Percentiles rank a stretch among this genome's conserved stretches.
Evolutionary conservation across 2,329 filamentous ascomycete genomes (phyloP).

Genomic region (Knufia petricola): DNA sequence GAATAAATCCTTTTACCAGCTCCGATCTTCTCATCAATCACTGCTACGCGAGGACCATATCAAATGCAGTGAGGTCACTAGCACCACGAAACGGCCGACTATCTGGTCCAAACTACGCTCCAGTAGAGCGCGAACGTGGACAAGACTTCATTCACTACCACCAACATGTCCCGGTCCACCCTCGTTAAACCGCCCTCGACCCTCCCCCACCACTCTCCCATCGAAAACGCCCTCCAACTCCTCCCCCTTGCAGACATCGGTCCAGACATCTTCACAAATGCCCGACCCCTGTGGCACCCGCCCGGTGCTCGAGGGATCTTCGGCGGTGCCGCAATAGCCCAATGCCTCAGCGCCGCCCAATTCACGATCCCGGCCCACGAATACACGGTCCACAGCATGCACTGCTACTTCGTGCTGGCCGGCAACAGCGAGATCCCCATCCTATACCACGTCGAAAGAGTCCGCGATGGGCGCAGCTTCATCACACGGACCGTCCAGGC

Average conservation of each 20-base stretch:
- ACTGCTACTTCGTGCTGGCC: constrained; percentile 96
- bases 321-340: constrained; percentile 85
- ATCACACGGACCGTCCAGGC: constrained; percentile 94
- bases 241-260: constrained; percentile 68
- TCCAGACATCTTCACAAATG: constrained; percentile 70
- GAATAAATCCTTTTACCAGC: too few relatives aligned
- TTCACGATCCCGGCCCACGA: constrained; percentile 62
- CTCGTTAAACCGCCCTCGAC: constrained; percentile 66
- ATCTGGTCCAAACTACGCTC: too few relatives aligned
- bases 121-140: too few relatives aligned
- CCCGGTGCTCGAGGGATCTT: constrained; percentile 87
- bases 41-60: not conserved
- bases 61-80: not conserved
- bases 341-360: constrained; percentile 80
- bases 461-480: constrained; percentile 82
- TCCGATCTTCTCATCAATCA: too few relatives aligned
- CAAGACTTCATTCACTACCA: not conserved
- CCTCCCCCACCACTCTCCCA: constrained; percentile 63
- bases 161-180: constrained; percentile 32
- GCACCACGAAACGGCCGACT: not conserved
- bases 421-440: constrained; percentile 78
- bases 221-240: constrained; percentile 82
- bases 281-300: constrained; percentile 83
- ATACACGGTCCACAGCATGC: constrained; percentile 89
- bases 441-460: constrained; percentile 87